These are phyloP conservation scores for Cladophialophora yegresii DNA, from an alignment of 2,329 filamentous ascomycete species.

Conservation along the genomic window DNA sequence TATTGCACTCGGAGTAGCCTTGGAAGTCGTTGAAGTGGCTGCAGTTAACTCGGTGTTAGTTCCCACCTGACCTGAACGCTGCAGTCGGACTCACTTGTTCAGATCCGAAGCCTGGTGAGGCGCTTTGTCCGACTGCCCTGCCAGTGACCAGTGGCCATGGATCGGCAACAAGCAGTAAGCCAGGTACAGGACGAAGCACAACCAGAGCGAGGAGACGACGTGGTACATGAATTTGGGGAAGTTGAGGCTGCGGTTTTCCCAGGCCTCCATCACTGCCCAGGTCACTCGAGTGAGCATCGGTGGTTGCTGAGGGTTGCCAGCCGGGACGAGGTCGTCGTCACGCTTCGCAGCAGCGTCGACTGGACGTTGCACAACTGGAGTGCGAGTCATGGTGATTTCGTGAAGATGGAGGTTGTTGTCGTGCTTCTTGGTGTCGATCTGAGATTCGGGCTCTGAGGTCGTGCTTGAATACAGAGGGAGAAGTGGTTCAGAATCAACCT, in stretches of 20 bases:
- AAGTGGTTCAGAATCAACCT: background rate
- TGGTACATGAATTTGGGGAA: constrained; percentile 26
- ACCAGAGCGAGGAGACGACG: constrained; percentile 16
- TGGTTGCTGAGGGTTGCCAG: background rate
- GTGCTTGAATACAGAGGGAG: background rate
- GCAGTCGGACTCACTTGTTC: constrained; percentile 21
- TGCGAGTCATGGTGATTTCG: background rate
- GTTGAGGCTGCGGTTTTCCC: constrained; percentile 23
- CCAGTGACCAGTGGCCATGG: constrained; percentile 15
- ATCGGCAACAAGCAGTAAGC: constrained; percentile 27
- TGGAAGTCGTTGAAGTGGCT: constrained; percentile 44
- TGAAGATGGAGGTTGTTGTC: background rate
- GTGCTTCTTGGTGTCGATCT: background rate
- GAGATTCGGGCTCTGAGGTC: background rate
- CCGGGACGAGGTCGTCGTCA: background rate
- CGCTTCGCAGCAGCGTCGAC: background rate
- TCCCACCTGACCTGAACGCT: background rate
- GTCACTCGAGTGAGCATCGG: background rate
- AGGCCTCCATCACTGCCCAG: constrained; percentile 12
- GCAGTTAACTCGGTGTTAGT: background rate
- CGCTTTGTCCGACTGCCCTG: constrained; percentile 20
- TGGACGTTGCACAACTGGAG: background rate
- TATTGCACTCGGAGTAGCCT: constrained; percentile 44
- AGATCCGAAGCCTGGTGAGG: constrained; percentile 17
- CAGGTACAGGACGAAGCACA: constrained; percentile 25